Evolutionary conservation across 2,329 filamentous ascomycete genomes (phyloP).

Genomic region (Aaosphaeria arxii): DNA sequence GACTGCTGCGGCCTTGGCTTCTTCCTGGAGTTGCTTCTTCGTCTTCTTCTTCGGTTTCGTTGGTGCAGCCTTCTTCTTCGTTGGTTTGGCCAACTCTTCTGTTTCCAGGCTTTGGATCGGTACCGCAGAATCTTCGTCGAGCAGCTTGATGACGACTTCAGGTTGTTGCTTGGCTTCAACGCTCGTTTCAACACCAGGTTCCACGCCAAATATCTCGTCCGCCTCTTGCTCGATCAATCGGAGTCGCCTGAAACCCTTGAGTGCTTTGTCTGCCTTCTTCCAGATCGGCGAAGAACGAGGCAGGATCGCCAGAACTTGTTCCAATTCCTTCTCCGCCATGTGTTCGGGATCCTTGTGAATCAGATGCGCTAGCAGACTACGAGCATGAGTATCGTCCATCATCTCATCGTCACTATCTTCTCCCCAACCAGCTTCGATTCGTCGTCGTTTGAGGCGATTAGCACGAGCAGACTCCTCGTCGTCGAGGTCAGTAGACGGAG

Average conservation of each 20-base stretch:
- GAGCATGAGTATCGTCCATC: slow-evolving; percentile 45
- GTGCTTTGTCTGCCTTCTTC: slow-evolving; percentile 67
- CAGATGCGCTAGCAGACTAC: slow-evolving; percentile 47
- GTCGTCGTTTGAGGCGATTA: slow-evolving; percentile 45
- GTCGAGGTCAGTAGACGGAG: slow-evolving; percentile 50
- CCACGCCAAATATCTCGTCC: slow-evolving; percentile 61
- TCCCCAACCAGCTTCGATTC: slow-evolving; percentile 45
- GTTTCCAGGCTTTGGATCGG: slow-evolving; percentile 37
- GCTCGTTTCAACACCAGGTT: slow-evolving; percentile 41
- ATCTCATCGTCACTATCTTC: slow-evolving; percentile 49
- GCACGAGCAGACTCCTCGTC: slow-evolving; percentile 46
- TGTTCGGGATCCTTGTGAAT: slow-evolving; percentile 64
- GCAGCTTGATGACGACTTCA: slow-evolving; percentile 37
- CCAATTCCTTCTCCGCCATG: slow-evolving; percentile 63
- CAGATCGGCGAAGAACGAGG: slow-evolving; percentile 63
- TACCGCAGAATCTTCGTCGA: slow-evolving; percentile 43
- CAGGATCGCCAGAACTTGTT: slow-evolving; percentile 53
- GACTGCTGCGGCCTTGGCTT: slow-evolving; percentile 32
- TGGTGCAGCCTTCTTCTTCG: slow-evolving; percentile 43
- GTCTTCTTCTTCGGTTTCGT: slow-evolving; percentile 69
- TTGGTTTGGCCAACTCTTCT: slow-evolving; percentile 17
- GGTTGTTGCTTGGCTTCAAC: slow-evolving; percentile 43
- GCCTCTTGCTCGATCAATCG: slow-evolving; percentile 83
- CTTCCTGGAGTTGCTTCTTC: slow-evolving; percentile 66
- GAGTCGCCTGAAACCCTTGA: slow-evolving; percentile 53